phyloP scores from a whole-genome alignment of 306 rosid genomes.

The Echinosophora koreensis region DNA sequence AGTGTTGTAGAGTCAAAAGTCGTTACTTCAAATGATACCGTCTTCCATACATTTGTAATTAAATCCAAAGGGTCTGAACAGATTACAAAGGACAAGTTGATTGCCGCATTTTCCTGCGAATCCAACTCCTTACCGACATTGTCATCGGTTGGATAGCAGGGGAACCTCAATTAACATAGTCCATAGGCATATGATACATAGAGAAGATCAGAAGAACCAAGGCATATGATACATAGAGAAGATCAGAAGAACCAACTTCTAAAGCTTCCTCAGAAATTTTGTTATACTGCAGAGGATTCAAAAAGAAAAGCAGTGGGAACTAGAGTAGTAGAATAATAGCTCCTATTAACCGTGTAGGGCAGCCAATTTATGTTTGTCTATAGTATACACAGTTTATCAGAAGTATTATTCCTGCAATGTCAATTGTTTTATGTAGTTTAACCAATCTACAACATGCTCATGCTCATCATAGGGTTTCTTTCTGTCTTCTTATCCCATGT shows the following conservation, averaged over 20 bases:
- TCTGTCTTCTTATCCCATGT: constrained; percentile 23
- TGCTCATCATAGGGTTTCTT: constrained; percentile 40
- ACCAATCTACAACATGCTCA: constrained; percentile 44
- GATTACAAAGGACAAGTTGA: constrained; percentile 82
- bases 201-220: constrained; percentile 50
- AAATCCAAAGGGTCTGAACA: constrained; percentile 84
- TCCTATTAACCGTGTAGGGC: constrained; percentile 73
- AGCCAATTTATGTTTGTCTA: constrained; percentile 74
- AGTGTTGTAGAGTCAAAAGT: constrained; percentile 75
- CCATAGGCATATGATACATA: constrained; percentile 59
- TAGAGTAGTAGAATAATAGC: constrained; percentile 69
- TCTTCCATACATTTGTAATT: constrained; percentile 78
- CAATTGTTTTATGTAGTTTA: constrained; percentile 64
- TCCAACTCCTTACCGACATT: constrained; percentile 62
- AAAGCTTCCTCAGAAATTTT: constrained; percentile 71
- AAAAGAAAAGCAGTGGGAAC: constrained; percentile 52
- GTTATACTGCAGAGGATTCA: constrained; percentile 58
- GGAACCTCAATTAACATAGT: constrained; percentile 58
- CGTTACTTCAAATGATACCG: constrained; percentile 60
- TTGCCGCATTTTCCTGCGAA: constrained; percentile 75
- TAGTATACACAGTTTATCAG: constrained; percentile 71
- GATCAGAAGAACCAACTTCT: constrained; percentile 51
- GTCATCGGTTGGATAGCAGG: constrained; percentile 60
- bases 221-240: constrained; percentile 52
- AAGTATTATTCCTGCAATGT: constrained; percentile 64